Percentiles rank a stretch among this genome's conserved stretches.
phyloP scores from a whole-genome alignment of 768 basidiomycete species.

The Xanthoconium stramineum region DNA sequence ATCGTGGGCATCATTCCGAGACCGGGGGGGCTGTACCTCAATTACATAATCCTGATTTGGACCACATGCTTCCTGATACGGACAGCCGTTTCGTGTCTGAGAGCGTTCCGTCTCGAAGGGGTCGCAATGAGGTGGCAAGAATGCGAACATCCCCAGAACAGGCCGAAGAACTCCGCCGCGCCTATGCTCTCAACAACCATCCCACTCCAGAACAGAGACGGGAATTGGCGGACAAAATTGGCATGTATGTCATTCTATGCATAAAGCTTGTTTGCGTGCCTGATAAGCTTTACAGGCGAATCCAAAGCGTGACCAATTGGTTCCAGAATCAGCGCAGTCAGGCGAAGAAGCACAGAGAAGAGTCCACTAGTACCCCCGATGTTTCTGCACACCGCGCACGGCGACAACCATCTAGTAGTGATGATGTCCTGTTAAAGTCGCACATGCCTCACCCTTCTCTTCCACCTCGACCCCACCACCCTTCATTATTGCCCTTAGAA shows the following conservation, averaged over 20 bases:
- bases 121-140: conserved; percentile 38
- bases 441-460: conserved; percentile 12
- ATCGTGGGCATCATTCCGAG: conserved; percentile 29
- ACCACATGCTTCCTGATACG: conserved; percentile 48
- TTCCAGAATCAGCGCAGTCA: conserved; percentile 84
- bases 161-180: conserved; percentile 63
- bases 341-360: conserved; percentile 68
- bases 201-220: conserved; percentile 67
- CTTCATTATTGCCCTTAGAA: conserved; percentile 27
- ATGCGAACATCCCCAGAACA: conserved; percentile 63
- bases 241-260: conserved; percentile 56
- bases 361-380: conserved; percentile 31
- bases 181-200: conserved; percentile 62
- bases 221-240: conserved; percentile 62
- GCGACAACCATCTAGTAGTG: conserved; percentile 15
- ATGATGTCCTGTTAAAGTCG: conserved; percentile 8
- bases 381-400: conserved; percentile 4
- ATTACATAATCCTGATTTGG: conserved; percentile 42
- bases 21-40: conserved; percentile 22
- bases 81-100: conserved; percentile 51
- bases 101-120: conserved; percentile 39
- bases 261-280: conserved; percentile 15
- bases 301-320: conserved; percentile 82
- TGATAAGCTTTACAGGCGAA: conserved; percentile 52
- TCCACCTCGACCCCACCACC: conserved; percentile 30